Conservation (phyloP, 192 early-diverging fungal genomes). For the Kickxella alabastrina region DNA sequence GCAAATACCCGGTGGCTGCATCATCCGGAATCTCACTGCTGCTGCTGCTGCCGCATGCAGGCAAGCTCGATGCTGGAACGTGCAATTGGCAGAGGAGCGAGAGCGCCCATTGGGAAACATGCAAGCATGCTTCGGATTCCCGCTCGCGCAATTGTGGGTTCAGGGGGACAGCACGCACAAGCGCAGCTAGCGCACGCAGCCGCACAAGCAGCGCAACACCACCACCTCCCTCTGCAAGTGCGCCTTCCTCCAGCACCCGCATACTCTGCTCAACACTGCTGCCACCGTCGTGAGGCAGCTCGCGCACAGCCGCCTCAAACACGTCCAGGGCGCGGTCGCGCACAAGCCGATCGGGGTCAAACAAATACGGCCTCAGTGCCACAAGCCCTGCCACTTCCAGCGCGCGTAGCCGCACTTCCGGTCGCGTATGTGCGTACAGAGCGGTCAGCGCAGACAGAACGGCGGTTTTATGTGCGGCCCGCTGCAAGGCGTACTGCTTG, state of each 20-base stretch:
- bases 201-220: no score
- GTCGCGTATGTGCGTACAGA: neutral
- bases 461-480: conserved; percentile 12
- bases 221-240: no score
- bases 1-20: no score
- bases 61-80: no score
- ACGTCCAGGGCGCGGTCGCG: conserved; percentile 46
- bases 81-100: no score
- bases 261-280: neutral
- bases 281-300: neutral
- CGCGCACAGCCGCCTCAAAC: conserved; percentile 15
- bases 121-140: no score
- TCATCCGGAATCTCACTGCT: no score
- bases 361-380: conserved; percentile 16
- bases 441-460: conserved; percentile 6
- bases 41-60: no score
- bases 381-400: conserved; percentile 1
- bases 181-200: conserved; percentile 4
- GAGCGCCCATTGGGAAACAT: no score
- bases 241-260: no score
- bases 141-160: neutral
- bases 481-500: conserved; percentile 7
- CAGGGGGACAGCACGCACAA: neutral
- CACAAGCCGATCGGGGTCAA: conserved; percentile 24
- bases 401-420: neutral